Base-by-base conservation (phyloP, 1,284 basidiomycete species). In the Cryptococcus hybrid region DNA sequence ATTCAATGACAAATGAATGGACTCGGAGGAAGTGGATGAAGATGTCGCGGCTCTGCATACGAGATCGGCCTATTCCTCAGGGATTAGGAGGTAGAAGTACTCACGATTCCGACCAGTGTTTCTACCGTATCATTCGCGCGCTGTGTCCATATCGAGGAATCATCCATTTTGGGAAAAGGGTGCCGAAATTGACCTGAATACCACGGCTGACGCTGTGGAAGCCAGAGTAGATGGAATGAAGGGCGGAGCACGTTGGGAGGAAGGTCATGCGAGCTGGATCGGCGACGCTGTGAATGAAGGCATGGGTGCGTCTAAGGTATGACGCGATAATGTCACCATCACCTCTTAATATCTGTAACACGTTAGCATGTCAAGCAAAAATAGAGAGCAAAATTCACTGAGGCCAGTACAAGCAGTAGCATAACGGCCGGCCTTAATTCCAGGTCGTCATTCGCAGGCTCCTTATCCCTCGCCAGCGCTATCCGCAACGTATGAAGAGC, bases 211-310 rank as follows among this genome's bases (percentile, higher is more conserved):
- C 35, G n/a, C 34, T 12, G 42, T 51, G 44, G 30, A 56, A 34
- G 9, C 49, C 50, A 12, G 49, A 50, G 49, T 56, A 56, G 13
- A 56, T 37, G 7, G 55, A 56, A 35, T 56, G 55, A 15, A 56
- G 44, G 12, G 55, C 55, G 13, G 49, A 51, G 7, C 45, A 15
- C 3, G 55, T 30, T 8, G 55, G 55, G 3, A 56, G 50, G 12
- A 55, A 15, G 24, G 54, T 55, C n/a, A 42, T 42, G 40, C 47
- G 46, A 15, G 9, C 12, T 24, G 24, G 24, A 24, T 24, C 24
- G 24, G 24, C 24, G 24, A 24, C 24, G 24, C 24, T 24, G 24
- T 24, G 24, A 35, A 55, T 46, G 43, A 55, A 37, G 15, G 45
- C 46, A 6, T 46, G 7, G 13, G 54, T 42, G n/a, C 54, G 54